Conservation (phyloP, 2,329 filamentous ascomycete genomes). For the Orbilia oligospora region DNA sequence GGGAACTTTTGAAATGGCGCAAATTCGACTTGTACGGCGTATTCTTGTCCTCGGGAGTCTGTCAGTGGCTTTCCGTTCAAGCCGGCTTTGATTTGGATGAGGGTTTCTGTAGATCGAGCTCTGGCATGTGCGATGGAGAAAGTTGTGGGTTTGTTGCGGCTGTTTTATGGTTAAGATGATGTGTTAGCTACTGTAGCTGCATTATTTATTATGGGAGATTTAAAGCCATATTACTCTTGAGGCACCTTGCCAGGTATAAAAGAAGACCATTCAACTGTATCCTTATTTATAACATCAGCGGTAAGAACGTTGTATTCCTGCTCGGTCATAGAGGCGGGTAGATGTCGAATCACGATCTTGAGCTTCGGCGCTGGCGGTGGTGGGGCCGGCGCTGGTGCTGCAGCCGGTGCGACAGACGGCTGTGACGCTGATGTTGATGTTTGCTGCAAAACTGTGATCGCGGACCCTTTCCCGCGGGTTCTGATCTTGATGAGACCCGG, state of each 20-base stretch:
- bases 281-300: slow-evolving; percentile 72
- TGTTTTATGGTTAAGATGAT: slow-evolving; percentile 66
- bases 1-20: slow-evolving; percentile 88
- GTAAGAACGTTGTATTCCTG: slow-evolving; percentile 80
- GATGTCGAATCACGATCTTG: slow-evolving; percentile 86
- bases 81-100: slow-evolving; percentile 68
- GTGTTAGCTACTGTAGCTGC: slow-evolving; percentile 60
- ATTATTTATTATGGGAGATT: not conserved
- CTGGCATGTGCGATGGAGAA: slow-evolving; percentile 87
- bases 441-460: slow-evolving; percentile 37
- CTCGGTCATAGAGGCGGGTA: slow-evolving; percentile 87
- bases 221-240: slow-evolving; percentile 75
- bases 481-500: slow-evolving; percentile 59
- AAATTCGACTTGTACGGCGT: slow-evolving; percentile 79
- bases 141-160: slow-evolving; percentile 85
- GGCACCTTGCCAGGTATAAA: slow-evolving; percentile 84
- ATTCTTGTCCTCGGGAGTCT: slow-evolving; percentile 76
- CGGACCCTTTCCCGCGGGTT: slow-evolving; percentile 42
- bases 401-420: slow-evolving; percentile 14
- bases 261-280: slow-evolving; percentile 86
- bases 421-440: slow-evolving; percentile 14
- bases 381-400: slow-evolving; percentile 24
- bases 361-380: slow-evolving; percentile 67
- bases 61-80: slow-evolving; percentile 79
- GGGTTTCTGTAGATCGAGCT: slow-evolving; percentile 78